These are phyloP conservation scores for Pulveroboletus sp. DNA, from an alignment of 768 basidiomycete species.

Conservation along the genomic window DNA sequence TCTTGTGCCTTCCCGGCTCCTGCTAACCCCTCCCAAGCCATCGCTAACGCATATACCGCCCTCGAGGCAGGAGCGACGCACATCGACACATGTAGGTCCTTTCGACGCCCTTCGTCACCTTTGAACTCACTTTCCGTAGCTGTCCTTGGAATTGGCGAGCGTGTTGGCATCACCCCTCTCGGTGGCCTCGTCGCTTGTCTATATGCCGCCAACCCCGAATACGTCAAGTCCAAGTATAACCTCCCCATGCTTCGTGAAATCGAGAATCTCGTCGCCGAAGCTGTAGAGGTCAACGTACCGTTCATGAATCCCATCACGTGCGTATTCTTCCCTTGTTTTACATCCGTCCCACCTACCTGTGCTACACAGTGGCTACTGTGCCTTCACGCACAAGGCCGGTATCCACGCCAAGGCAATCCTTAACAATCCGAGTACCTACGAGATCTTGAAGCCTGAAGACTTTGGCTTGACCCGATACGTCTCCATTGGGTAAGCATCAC, in stretches of 20 bases:
- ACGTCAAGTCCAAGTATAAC: slow-evolving; percentile 99
- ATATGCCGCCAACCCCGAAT: slow-evolving; percentile 95
- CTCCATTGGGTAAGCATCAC: slow-evolving; percentile 72
- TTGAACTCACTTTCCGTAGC: slow-evolving; percentile 41
- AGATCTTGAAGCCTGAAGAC: slow-evolving; percentile 98
- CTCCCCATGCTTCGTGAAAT: slow-evolving; percentile 95
- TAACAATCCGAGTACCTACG: slow-evolving; percentile 98
- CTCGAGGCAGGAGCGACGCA: slow-evolving; percentile 99
- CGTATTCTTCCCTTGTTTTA: slow-evolving; percentile 6
- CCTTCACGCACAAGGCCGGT: slow-evolving; percentile 99
- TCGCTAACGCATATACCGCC: slow-evolving; percentile 97
- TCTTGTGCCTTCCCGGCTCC: background rate
- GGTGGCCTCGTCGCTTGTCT: slow-evolving; percentile 96
- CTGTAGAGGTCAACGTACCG: slow-evolving; percentile 95
- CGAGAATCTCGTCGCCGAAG: slow-evolving; percentile 98
- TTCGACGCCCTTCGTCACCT: background rate
- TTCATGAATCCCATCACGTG: slow-evolving; percentile 96
- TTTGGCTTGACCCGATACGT: slow-evolving; percentile 98
- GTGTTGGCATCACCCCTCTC: slow-evolving; percentile 97
- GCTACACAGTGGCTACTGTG: slow-evolving; percentile 83
- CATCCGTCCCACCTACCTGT: background rate
- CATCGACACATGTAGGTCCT: slow-evolving; percentile 84
- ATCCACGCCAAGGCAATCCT: slow-evolving; percentile 99
- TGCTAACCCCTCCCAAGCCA: slow-evolving; percentile 48
- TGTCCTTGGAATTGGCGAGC: slow-evolving; percentile 96